phyloP scores from a whole-genome alignment of 257 asterid genomes.

The Solanum piurae region DNA sequence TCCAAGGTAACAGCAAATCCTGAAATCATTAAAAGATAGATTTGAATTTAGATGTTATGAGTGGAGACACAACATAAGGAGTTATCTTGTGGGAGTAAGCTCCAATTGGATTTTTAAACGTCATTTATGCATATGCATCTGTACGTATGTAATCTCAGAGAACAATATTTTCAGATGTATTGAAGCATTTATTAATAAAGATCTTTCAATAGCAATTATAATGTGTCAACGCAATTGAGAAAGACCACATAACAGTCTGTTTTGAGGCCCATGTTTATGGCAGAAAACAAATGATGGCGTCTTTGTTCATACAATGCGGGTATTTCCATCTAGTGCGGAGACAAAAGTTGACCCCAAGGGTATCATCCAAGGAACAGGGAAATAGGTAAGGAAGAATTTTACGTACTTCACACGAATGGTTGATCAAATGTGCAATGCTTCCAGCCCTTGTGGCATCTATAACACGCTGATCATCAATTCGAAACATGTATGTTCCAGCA shows the following conservation, averaged over 20 bases:
- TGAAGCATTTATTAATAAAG: too few species aligned
- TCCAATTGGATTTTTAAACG: not conserved
- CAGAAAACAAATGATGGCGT: not conserved
- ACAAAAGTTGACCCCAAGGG: not conserved
- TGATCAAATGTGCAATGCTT: constrained; percentile 93
- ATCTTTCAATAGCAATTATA: too few species aligned
- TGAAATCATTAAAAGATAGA: not conserved
- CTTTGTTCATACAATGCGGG: not conserved
- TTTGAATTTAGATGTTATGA: not conserved
- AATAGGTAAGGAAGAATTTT: not conserved
- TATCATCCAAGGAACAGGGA: not conserved
- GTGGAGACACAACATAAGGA: not conserved
- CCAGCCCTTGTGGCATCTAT: constrained; percentile 98
- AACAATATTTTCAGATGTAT: too few species aligned
- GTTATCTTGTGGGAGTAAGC: not conserved
- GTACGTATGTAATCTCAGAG: not conserved
- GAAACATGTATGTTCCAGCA: constrained; percentile 98
- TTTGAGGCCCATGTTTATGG: not conserved
- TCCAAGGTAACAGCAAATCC: not conserved
- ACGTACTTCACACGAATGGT: constrained; percentile 97
- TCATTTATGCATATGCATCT: not conserved
- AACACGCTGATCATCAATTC: constrained; percentile 82
- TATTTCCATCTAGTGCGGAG: not conserved
- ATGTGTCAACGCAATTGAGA: not conserved
- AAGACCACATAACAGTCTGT: not conserved